Conservation (phyloP, 176 grass and related monocot genomes). For the Phoenix roebelenii region DNA sequence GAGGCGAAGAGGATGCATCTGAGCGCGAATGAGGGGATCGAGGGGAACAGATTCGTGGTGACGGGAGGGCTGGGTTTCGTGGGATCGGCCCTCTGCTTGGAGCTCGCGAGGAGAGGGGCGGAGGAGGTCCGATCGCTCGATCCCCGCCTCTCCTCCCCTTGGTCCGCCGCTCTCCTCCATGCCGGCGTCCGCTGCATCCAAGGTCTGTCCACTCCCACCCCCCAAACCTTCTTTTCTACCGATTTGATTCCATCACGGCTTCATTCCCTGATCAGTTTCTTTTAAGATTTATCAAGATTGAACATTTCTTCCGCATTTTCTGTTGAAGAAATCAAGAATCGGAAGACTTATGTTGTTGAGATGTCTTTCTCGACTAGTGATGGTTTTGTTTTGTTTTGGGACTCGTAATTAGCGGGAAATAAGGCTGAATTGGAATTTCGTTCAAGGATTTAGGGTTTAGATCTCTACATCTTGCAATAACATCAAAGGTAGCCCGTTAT, state of each 20-base stretch:
- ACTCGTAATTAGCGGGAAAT: no score
- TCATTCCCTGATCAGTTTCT: background rate
- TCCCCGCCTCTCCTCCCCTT: slow-evolving; percentile 38
- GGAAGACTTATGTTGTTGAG: no score
- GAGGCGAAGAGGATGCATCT: slow-evolving; percentile 40
- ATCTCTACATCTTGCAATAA: no score
- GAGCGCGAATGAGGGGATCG: slow-evolving; percentile 68
- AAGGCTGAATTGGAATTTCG: no score
- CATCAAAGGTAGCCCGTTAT: no score
- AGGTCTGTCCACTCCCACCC: slow-evolving; percentile 17
- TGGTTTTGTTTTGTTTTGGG: no score
- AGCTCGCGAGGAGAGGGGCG: slow-evolving; percentile 66
- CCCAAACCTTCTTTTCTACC: background rate
- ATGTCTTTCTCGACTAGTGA: no score
- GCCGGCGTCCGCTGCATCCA: slow-evolving; percentile 46
- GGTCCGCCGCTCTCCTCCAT: slow-evolving; percentile 38
- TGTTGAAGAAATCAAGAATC: background rate
- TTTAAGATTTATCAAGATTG: background rate
- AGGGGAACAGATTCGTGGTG: slow-evolving; percentile 61
- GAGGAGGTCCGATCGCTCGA: slow-evolving; percentile 72
- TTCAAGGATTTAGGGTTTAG: no score
- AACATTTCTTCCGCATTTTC: background rate
- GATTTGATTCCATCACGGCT: background rate
- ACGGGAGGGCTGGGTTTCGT: slow-evolving; percentile 78
- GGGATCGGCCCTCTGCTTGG: slow-evolving; percentile 59